phyloP scores from a whole-genome alignment of 2,329 filamentous ascomycete species.

The Nannizziopsis barbatae region DNA sequence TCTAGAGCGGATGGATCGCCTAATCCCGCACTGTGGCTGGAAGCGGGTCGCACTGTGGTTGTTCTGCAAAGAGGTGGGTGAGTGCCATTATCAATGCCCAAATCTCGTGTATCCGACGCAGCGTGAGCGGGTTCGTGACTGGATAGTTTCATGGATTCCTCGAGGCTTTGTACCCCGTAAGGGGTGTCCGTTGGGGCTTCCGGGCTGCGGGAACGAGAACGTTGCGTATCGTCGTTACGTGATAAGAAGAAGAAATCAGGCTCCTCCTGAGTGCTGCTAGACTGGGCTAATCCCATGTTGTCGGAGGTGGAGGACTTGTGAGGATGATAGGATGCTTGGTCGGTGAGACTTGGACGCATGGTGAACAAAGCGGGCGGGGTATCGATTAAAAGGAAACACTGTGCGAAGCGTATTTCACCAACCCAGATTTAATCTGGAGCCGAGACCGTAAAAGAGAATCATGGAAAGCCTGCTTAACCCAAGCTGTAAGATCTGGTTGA shows the following conservation, averaged over 20 bases:
- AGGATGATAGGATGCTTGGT: conserved; percentile 24
- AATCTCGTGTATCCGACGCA: conserved; percentile 8
- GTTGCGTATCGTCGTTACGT: conserved; percentile 42
- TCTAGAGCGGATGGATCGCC: background rate
- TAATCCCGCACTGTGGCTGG: background rate
- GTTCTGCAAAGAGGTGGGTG: conserved; percentile 4
- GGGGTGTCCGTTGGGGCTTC: conserved; percentile 34
- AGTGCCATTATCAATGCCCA: background rate
- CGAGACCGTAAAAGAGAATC: background rate
- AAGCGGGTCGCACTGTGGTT: conserved; percentile 1
- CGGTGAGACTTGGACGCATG: conserved; percentile 31
- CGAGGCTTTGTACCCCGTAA: conserved; percentile 48
- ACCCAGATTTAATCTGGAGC: no score
- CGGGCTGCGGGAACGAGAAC: conserved; percentile 22
- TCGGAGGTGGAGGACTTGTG: conserved; percentile 27
- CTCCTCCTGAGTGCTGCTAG: conserved; percentile 29
- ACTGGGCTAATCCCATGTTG: conserved; percentile 21
- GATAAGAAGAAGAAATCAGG: conserved; percentile 52
- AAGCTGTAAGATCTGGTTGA: background rate
- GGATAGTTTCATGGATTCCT: conserved; percentile 37
- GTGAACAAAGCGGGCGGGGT: background rate
- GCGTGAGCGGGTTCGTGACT: conserved; percentile 22
- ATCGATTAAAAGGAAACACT: background rate
- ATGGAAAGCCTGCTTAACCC: background rate
- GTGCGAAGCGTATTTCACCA: background rate